phyloP scores from a whole-genome alignment of 371 early-diverging fungal species.

The Apophysomyces trapeziformis region DNA sequence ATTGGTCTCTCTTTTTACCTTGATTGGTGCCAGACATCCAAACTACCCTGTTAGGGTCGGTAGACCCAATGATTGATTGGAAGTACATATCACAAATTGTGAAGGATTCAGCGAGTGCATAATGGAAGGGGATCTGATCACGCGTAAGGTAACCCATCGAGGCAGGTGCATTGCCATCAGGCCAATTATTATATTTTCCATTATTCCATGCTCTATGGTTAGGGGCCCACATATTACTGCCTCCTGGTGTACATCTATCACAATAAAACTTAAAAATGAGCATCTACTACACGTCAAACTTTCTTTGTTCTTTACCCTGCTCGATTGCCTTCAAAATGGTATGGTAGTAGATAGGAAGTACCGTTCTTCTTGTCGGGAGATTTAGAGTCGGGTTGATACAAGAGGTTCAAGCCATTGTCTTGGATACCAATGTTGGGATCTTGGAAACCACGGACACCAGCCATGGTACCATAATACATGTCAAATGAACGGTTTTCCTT shows the following conservation, averaged over 20 bases:
- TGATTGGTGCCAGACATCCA: slow-evolving; percentile 35
- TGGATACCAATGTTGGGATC: slow-evolving; percentile 34
- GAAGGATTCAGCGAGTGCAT: slow-evolving; percentile 31
- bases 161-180: slow-evolving; percentile 27
- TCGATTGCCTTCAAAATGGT: slow-evolving; percentile 25
- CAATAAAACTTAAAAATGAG: slow-evolving; percentile 14
- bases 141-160: slow-evolving; percentile 35
- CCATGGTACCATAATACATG: slow-evolving; percentile 21
- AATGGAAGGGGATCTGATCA: slow-evolving; percentile 31
- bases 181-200: slow-evolving; percentile 35
- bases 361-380: slow-evolving; percentile 30
- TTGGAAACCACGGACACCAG: slow-evolving; percentile 21
- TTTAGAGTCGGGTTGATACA: slow-evolving; percentile 27
- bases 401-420: slow-evolving; percentile 28
- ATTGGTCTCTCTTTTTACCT: slow-evolving; percentile 12
- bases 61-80: slow-evolving; percentile 31
- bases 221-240: slow-evolving; percentile 18
- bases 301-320: slow-evolving; percentile 17
- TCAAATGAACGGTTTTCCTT: slow-evolving; percentile 20
- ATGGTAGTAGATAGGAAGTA: slow-evolving; percentile 31
- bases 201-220: slow-evolving; percentile 30
- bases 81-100: slow-evolving; percentile 37
- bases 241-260: slow-evolving; percentile 3
- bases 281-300: no score
- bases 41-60: slow-evolving; percentile 33